A percentile compares a stretch with the other conserved stretches of the same genome.
phyloP scores from a whole-genome alignment of 2,329 filamentous ascomycete species.

The Rachicladosporium sp. region DNA sequence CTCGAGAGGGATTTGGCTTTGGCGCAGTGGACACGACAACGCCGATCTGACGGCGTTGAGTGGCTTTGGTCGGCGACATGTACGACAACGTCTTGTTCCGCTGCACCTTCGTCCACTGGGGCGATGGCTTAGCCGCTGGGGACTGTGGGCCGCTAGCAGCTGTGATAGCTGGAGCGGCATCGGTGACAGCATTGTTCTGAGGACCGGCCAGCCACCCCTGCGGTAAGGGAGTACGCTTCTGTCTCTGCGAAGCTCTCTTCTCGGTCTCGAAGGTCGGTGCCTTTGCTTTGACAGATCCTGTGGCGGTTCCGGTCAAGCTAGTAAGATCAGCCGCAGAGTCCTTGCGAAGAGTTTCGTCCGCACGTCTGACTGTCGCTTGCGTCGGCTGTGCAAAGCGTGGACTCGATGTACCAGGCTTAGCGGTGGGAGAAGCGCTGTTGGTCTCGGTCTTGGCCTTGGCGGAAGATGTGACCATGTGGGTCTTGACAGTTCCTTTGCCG shows the following conservation, averaged over 20 bases:
- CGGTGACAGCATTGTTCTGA: too few species aligned
- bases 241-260: slow-evolving; percentile 9
- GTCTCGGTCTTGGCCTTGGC: too few species aligned
- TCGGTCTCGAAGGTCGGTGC: slow-evolving; percentile 10
- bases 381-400: slow-evolving; percentile 22
- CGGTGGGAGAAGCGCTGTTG: background rate
- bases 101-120: background rate
- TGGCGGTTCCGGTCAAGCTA: slow-evolving; percentile 7
- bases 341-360: slow-evolving; percentile 14
- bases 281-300: slow-evolving; percentile 10
- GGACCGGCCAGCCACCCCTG: slow-evolving; percentile 12
- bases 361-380: slow-evolving; percentile 13
- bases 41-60: slow-evolving; percentile 1
- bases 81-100: slow-evolving; percentile 20
- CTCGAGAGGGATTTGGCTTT: background rate
- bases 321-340: slow-evolving; percentile 6
- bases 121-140: background rate
- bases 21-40: background rate
- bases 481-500: too few species aligned
- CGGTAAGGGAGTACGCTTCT: slow-evolving; percentile 16
- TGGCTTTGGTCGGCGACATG: slow-evolving; percentile 21
- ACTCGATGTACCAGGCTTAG: background rate
- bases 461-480: too few species aligned
- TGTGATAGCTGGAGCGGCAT: background rate
- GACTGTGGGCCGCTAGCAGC: background rate